Evolutionary conservation across 2,329 filamentous ascomycete genomes (phyloP).

Genomic region (Fusarium sterilihyphosum): DNA sequence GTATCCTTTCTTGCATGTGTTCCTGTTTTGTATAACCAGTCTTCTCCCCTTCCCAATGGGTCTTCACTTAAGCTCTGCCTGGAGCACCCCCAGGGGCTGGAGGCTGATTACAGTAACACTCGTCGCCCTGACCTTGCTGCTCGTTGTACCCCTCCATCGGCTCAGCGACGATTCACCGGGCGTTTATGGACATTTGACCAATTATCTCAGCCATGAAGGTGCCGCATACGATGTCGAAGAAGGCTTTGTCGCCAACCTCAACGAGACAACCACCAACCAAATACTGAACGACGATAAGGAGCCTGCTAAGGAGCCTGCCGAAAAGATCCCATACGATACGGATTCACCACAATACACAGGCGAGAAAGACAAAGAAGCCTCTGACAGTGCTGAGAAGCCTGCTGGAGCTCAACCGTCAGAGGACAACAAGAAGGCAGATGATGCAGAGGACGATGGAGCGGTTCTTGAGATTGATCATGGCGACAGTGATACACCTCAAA

Average conservation of each 20-base stretch:
- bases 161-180: slow-evolving; percentile 43
- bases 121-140: slow-evolving; percentile 42
- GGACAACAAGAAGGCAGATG: not conserved
- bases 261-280: slow-evolving; percentile 43
- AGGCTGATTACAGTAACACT: slow-evolving; percentile 43
- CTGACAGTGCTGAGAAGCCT: not conserved
- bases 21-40: slow-evolving; percentile 5
- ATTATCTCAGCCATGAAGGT: slow-evolving; percentile 44
- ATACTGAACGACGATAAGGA: slow-evolving; percentile 14
- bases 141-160: slow-evolving; percentile 46
- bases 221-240: slow-evolving; percentile 50
- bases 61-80: slow-evolving; percentile 39
- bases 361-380: slow-evolving; percentile 10
- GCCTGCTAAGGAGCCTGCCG: slow-evolving; percentile 1
- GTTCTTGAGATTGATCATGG: slow-evolving; percentile 10
- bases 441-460: not conserved
- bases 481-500: not conserved
- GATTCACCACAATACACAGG: slow-evolving; percentile 18
- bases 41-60: slow-evolving; percentile 28
- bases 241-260: slow-evolving; percentile 44
- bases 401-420: not conserved
- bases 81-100: slow-evolving; percentile 44
- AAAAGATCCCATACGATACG: slow-evolving; percentile 8
- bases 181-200: slow-evolving; percentile 45
- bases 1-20: slow-evolving; percentile 4